phyloP scores from a whole-genome alignment of 768 basidiomycete species.

The Amyloporia xantha region DNA sequence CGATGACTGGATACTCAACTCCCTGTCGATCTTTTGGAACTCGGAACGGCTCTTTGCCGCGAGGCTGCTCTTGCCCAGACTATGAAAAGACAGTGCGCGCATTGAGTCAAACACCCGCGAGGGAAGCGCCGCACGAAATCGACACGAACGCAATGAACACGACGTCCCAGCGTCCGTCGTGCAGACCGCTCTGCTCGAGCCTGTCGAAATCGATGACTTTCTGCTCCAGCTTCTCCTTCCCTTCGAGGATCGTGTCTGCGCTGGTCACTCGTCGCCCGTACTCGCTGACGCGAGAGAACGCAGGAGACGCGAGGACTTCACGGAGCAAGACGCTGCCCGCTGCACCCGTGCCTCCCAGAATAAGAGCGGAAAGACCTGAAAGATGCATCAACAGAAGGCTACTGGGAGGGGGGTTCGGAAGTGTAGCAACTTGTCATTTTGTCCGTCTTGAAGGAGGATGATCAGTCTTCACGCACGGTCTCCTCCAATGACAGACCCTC shows the following conservation, averaged over 20 bases:
- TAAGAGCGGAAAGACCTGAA: slow-evolving; percentile 45
- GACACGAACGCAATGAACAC: slow-evolving; percentile 59
- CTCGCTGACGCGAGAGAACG: slow-evolving; percentile 57
- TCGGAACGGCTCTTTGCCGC: slow-evolving; percentile 49
- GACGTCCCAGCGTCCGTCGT: slow-evolving; percentile 61
- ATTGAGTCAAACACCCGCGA: neutral
- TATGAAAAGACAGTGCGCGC: slow-evolving; percentile 16
- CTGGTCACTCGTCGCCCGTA: slow-evolving; percentile 61
- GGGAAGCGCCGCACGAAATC: neutral
- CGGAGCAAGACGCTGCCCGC: slow-evolving; percentile 57
- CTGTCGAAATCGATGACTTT: slow-evolving; percentile 66
- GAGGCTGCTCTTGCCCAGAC: slow-evolving; percentile 61
- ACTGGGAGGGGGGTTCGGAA: no score
- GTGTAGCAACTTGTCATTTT: no score
- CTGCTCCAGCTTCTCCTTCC: slow-evolving; percentile 59
- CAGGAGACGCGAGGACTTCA: slow-evolving; percentile 49
- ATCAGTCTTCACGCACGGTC: no score
- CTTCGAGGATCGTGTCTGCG: slow-evolving; percentile 29
- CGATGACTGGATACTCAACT: slow-evolving; percentile 34
- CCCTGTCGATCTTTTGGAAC: slow-evolving; percentile 74
- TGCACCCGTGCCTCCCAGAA: slow-evolving; percentile 73
- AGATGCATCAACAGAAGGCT: neutral
- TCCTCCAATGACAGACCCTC: no score
- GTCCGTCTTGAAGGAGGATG: no score
- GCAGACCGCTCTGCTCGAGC: slow-evolving; percentile 42